phyloP scores from a whole-genome alignment of 2,329 filamentous ascomycete species.

The Colletotrichum aenigma region DNA sequence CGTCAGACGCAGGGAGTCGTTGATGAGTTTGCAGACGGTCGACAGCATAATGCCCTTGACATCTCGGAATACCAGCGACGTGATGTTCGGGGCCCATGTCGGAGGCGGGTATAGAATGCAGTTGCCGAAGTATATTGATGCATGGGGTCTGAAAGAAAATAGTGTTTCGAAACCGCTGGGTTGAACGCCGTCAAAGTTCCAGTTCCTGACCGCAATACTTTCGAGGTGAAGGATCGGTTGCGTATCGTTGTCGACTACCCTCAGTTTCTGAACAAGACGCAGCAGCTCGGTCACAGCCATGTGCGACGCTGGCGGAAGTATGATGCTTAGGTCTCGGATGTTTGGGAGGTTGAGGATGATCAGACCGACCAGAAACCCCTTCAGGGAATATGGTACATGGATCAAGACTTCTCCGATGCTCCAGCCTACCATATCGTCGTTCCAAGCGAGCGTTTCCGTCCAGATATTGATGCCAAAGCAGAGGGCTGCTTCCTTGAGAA shows the following conservation, averaged over 20 bases:
- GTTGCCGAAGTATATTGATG: not conserved
- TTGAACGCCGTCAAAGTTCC: accelerated
- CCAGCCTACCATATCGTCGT: no score
- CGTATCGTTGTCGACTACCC: not conserved
- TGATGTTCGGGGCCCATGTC: not conserved
- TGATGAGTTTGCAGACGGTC: not conserved
- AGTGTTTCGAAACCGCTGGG: not conserved
- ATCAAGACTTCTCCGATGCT: no score
- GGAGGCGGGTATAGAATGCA: not conserved
- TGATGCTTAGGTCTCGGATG: not conserved
- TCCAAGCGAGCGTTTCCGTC: no score
- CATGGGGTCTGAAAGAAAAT: not conserved
- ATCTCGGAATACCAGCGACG: not conserved
- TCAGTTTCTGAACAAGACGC: not conserved
- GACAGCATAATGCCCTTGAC: not conserved
- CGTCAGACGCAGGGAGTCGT: not conserved
- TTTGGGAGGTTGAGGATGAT: not conserved
- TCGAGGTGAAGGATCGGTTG: not conserved
- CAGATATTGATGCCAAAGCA: not conserved
- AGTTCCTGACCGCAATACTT: not conserved
- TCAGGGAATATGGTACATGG: not conserved
- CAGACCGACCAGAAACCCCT: not conserved
- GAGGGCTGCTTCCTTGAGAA: not conserved
- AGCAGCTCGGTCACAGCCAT: not conserved
- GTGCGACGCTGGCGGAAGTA: not conserved